phyloP scores from a whole-genome alignment of 371 early-diverging fungal species.

The Lichtheimia hyalospora region DNA sequence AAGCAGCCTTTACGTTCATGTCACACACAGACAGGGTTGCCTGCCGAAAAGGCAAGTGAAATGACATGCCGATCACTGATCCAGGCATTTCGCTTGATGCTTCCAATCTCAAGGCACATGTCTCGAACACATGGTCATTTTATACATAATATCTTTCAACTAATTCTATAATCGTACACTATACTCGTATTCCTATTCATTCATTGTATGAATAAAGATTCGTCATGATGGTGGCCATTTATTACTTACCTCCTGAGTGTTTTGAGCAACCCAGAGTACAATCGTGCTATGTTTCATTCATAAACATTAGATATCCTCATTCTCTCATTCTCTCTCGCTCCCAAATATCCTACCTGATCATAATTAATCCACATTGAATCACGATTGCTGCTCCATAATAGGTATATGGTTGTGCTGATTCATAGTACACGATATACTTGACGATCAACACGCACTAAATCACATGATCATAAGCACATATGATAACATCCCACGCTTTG shows the following conservation, averaged over 20 bases:
- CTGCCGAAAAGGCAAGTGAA: too few relatives aligned
- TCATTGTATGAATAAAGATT: neutral
- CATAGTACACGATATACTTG: conserved; percentile 66
- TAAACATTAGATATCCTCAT: neutral
- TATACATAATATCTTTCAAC: too few relatives aligned
- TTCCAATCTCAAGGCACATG: too few relatives aligned
- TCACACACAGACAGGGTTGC: neutral
- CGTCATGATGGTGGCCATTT: neutral
- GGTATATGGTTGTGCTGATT: conserved; percentile 55
- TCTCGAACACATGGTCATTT: too few relatives aligned
- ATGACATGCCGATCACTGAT: too few relatives aligned
- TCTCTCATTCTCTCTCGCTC: neutral
- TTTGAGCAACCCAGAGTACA: conserved; percentile 50
- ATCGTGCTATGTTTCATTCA: conserved; percentile 29
- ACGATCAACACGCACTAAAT: conserved; percentile 67
- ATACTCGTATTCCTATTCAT: conserved; percentile 27
- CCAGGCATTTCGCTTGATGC: too few relatives aligned
- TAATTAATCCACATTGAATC: conserved; percentile 68
- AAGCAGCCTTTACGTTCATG: neutral
- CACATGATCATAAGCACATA: neutral
- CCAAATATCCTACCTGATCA: conserved; percentile 57
- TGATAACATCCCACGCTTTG: neutral
- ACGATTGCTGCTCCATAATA: conserved; percentile 72
- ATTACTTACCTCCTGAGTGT: conserved; percentile 40
- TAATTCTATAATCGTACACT: conserved; percentile 11